Evolutionary conservation across 345 rosid species (phyloP), one percentile per base, ranked within the genome.

Genomic region (Salix arbutifolia): DNA sequence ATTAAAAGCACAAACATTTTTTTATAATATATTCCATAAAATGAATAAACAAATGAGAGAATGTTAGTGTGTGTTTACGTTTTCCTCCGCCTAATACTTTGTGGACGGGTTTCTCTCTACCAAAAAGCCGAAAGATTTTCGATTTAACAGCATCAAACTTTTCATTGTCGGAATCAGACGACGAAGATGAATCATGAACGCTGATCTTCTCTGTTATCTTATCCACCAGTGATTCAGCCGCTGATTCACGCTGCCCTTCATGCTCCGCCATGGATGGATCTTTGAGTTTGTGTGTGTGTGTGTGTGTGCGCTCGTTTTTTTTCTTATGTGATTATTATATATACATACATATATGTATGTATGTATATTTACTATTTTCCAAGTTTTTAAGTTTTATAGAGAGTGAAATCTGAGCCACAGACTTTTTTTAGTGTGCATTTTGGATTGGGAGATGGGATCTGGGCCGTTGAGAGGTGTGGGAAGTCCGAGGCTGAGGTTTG

Each of bases 141-240:
- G 91, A 74, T 73, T 86, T 89, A 37, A 81, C 67, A 21, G 85
- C 75, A n/a, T 58, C 80, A 8, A 76, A 84, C 76, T 82, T 85
- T 78, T 88, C 88, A 60, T 86, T 86, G 25, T 87, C 94, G 61
- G 91, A 84, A 76, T 88, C 92, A 3, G 90, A 90, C 46, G 94
- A 88, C 2, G 89, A 90, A 7, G 91, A 90, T 52, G 85, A 81
- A 53, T 84, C 82, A 26, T 77, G 82, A 71, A 71, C 77, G 68
- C 76, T 80, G 85, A 89, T 84, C 86, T 88, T 86, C 44, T 87
- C 90, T 33, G 87, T 23, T 77, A 90, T 67, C 87, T 87, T 89
- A 67, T 85, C 89, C 85, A 87, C 66, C 84, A 87, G 42, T 26
- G 93, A 85, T 42, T 87, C 86, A 30, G 64, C 82, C 12, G 71